Percentiles rank a stretch among this genome's conserved stretches.
phyloP scores from a whole-genome alignment of 192 early-diverging fungal species.

The Neocallimastix lanati region DNA sequence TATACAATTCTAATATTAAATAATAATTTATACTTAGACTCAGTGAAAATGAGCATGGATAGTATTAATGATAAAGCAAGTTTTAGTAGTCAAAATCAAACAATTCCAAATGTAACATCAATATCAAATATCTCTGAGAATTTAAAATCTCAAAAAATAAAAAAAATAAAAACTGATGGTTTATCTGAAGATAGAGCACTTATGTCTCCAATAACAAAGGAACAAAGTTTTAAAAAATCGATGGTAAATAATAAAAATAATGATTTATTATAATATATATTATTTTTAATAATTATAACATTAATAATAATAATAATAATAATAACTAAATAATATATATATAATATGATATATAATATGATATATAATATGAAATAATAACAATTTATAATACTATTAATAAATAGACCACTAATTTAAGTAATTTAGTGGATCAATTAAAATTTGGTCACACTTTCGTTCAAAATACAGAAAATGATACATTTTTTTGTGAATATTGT shows the following conservation, averaged over 20 bases:
- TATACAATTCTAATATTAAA: too few relatives aligned
- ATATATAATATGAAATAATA: too few relatives aligned
- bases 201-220: neutral
- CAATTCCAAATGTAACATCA: neutral
- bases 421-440: slow-evolving; percentile 6
- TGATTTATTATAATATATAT: too few relatives aligned
- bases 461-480: slow-evolving; percentile 8
- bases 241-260: too few relatives aligned
- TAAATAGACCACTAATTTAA: neutral
- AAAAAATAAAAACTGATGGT: neutral
- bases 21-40: neutral
- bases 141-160: neutral
- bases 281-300: too few relatives aligned
- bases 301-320: too few relatives aligned
- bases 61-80: neutral
- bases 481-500: slow-evolving; percentile 24
- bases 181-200: neutral
- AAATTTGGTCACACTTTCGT: slow-evolving; percentile 17
- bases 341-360: too few relatives aligned
- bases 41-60: neutral
- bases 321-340: too few relatives aligned
- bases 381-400: too few relatives aligned
- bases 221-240: slow-evolving; percentile 4
- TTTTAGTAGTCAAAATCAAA: neutral
- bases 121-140: neutral